Evolutionary conservation across 208 protist genomes (phyloP).

Genomic region (Wallacemonas sp.): DNA sequence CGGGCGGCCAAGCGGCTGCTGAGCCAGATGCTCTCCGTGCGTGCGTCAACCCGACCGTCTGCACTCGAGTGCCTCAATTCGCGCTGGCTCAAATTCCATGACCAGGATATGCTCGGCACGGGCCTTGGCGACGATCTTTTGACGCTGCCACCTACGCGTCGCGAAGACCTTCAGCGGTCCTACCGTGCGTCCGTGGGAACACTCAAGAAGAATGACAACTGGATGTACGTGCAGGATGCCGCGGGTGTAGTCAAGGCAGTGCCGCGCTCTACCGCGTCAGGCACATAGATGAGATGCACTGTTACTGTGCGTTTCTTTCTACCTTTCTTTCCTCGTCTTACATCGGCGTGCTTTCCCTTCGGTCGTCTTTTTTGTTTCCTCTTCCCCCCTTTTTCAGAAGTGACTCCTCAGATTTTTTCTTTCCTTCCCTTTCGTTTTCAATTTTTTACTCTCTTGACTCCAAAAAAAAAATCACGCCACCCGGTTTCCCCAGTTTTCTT

Average conservation of each 20-base stretch:
- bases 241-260: constrained; percentile 34
- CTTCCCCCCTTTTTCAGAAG: constrained; percentile 7
- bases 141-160: constrained; percentile 11
- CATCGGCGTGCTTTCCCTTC: too few species aligned
- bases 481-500: neutral
- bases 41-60: constrained; percentile 37
- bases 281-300: constrained; percentile 7
- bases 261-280: constrained; percentile 26
- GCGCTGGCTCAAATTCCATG: constrained; percentile 31
- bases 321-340: too few species aligned
- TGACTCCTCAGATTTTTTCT: constrained; percentile 5
- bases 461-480: too few species aligned
- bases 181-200: constrained; percentile 37
- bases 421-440: neutral
- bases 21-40: constrained; percentile 40
- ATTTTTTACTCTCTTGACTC: too few species aligned
- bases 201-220: constrained; percentile 40
- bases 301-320: neutral
- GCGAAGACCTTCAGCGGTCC: constrained; percentile 24
- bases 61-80: constrained; percentile 50
- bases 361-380: neutral
- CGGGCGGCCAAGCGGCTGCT: constrained; percentile 38
- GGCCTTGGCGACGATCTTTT: constrained; percentile 17
- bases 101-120: constrained; percentile 16
- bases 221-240: constrained; percentile 41